phyloP scores from a whole-genome alignment of 352 stramenopile species.

The Globisporangium iwayamae region DNA sequence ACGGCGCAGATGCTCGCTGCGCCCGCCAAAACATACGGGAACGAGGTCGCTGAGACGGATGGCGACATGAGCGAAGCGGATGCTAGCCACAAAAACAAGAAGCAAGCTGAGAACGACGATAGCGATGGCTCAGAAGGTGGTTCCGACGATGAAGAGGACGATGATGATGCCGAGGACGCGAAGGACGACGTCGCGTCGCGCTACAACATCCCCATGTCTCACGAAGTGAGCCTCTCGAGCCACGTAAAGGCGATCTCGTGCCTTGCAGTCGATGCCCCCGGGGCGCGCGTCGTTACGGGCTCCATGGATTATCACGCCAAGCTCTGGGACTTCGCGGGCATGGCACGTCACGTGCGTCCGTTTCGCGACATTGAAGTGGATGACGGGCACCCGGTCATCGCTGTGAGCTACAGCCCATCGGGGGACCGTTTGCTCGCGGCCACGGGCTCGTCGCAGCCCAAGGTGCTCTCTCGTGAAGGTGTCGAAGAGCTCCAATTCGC shows the following conservation, averaged over 20 bases:
- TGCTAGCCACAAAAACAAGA: constrained; percentile 24
- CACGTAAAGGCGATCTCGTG: constrained; percentile 64
- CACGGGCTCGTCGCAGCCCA: constrained; percentile 69
- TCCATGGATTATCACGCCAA: constrained; percentile 86
- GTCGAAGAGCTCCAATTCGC: constrained; percentile 78
- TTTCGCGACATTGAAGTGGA: constrained; percentile 82
- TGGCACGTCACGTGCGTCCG: constrained; percentile 73
- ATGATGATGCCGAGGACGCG: constrained; percentile 26
- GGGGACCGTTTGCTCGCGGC: constrained; percentile 71
- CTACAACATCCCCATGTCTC: constrained; percentile 70
- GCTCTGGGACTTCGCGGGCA: constrained; percentile 85
- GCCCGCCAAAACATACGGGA: constrained; percentile 18
- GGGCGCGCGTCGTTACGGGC: constrained; percentile 65
- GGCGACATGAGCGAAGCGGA: constrained; percentile 3
- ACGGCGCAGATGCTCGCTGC: constrained; percentile 69
- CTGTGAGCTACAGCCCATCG: constrained; percentile 77
- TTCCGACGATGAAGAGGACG: constrained; percentile 14
- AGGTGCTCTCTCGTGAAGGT: constrained; percentile 73
- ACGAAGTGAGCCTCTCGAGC: constrained; percentile 58
- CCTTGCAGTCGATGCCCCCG: constrained; percentile 65
- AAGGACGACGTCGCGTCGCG: constrained; percentile 53
- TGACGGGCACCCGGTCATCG: constrained; percentile 73
- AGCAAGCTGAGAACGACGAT: constrained; percentile 14
- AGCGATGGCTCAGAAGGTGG: neutral
- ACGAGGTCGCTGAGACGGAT: neutral